Base-by-base conservation (phyloP, 352 stramenopile genomes). In the Pythium volutum region DNA sequence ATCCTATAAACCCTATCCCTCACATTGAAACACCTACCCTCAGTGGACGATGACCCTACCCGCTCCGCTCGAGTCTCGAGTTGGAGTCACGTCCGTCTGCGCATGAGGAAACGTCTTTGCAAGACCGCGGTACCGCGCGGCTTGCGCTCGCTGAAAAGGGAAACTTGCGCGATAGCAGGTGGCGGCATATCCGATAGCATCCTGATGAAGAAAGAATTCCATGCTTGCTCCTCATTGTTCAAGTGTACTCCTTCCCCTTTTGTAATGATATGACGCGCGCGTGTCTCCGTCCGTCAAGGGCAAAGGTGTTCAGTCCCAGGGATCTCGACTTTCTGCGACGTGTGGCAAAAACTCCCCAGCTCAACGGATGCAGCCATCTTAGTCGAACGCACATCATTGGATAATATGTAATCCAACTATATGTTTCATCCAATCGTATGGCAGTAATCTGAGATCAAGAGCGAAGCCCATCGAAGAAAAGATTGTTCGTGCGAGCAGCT, bases 341-440 rank as follows among this genome's bases (percentile, higher is more conserved):
- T 59, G 53, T 58, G 51, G 25, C 4, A 58, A 34, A n/a, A n/a
- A 14, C 18, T 18, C 15, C 38, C 23, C n/a, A 36, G 23, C 34
- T 49, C 51, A 58, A 26, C 25, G 16, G 25, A 39, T 62, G 55
- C 5, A 62, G 55, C 55, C 55, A 62, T 62, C 16, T 52, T 34
- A n/a, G 31, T 59, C 15, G 29, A 43, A 12, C 38, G 20, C 9
- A 29, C 20, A 16, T 42, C 9, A 49, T 23, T 55, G 33, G 39
- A 47, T 50, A 55, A 53, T 29, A 61, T 33, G 5, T 18, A 8
- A n/a, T 16, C 6, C 22, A 25, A 36, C 0, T 5, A 0, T 29
- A 26, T 15, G 11, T 43, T 67, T 31, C 25, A 18, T 8, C 42
- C 26, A 57, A 60, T 62, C n/a, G 23, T 25, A 31, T 27, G 18